phyloP scores from a whole-genome alignment of 73 alveolate genomes.

The Paramecium caudatum region DNA sequence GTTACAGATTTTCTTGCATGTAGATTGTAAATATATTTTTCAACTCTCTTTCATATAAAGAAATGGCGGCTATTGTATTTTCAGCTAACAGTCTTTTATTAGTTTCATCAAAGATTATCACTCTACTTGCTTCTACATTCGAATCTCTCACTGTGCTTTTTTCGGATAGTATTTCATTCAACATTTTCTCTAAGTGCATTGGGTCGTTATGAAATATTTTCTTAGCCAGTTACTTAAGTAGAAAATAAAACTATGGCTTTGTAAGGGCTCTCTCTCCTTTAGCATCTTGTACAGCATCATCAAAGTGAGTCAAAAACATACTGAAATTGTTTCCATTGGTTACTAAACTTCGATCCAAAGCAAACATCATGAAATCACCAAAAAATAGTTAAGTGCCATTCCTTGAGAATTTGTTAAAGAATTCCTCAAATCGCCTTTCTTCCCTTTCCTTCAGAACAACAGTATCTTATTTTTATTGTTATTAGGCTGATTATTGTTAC shows the following conservation, averaged over 20 bases:
- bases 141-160: conserved; percentile 63
- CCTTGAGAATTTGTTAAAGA: conserved; percentile 58
- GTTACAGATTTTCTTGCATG: conserved; percentile 50
- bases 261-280: conserved; percentile 63
- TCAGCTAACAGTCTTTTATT: conserved; percentile 73
- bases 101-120: conserved; percentile 67
- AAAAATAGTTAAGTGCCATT: not conserved
- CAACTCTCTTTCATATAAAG: conserved; percentile 63
- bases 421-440: conserved; percentile 64
- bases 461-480: conserved; percentile 43
- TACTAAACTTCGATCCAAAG: conserved; percentile 46
- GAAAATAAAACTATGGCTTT: conserved; percentile 71
- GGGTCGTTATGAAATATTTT: conserved; percentile 66
- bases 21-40: conserved; percentile 67
- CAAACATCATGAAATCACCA: conserved; percentile 14
- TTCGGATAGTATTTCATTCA: conserved; percentile 71
- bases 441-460: conserved; percentile 52
- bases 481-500: conserved; percentile 26
- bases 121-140: conserved; percentile 53
- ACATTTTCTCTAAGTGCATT: conserved; percentile 67
- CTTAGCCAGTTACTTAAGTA: conserved; percentile 69
- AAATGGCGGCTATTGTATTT: conserved; percentile 47
- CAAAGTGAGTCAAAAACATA: not conserved
- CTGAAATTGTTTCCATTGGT: not conserved
- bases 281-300: not conserved